A percentile compares a stretch with the other conserved stretches of the same genome.
Conservation (phyloP, 225 moss, liverwort and hornwort genomes). For the Anthoceros angustus region DNA sequence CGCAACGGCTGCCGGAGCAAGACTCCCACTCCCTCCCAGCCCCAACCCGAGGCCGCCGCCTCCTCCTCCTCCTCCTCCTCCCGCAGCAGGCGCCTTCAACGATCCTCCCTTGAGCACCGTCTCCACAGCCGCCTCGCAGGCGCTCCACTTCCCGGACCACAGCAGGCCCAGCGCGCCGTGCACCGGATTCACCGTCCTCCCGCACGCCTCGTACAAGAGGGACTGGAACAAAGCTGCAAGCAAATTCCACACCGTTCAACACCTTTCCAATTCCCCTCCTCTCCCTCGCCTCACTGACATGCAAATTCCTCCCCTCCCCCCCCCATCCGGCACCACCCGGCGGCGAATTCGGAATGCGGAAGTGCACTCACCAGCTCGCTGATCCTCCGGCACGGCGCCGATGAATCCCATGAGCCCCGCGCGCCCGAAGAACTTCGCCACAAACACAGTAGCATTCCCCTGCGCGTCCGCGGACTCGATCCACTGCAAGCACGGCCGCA, state of each 20-base stretch:
- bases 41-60: too few species aligned
- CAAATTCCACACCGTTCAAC: not conserved
- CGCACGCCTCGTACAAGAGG: constrained; percentile 60
- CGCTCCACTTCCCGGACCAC: constrained; percentile 43
- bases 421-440: constrained; percentile 71
- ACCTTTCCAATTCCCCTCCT: not conserved
- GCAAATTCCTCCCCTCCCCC: too few species aligned
- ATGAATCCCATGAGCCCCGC: constrained; percentile 59
- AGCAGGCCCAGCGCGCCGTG: constrained; percentile 54
- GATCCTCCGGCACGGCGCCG: constrained; percentile 29
- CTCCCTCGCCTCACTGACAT: constrained; percentile 3
- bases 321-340: too few species aligned
- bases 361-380: constrained; percentile 38
- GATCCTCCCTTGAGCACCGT: constrained; percentile 44
- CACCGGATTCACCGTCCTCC: constrained; percentile 64
- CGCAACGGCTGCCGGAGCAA: too few species aligned
- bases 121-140: constrained; percentile 49
- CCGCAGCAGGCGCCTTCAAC: constrained; percentile 17
- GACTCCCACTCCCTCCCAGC: too few species aligned
- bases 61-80: too few species aligned
- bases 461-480: constrained; percentile 54
- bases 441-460: constrained; percentile 57
- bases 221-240: constrained; percentile 57
- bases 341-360: not conserved
- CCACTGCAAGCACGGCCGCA: constrained; percentile 63